phyloP scores from a whole-genome alignment of 2,329 filamentous ascomycete genomes.

The Emericellopsis atlantica region DNA sequence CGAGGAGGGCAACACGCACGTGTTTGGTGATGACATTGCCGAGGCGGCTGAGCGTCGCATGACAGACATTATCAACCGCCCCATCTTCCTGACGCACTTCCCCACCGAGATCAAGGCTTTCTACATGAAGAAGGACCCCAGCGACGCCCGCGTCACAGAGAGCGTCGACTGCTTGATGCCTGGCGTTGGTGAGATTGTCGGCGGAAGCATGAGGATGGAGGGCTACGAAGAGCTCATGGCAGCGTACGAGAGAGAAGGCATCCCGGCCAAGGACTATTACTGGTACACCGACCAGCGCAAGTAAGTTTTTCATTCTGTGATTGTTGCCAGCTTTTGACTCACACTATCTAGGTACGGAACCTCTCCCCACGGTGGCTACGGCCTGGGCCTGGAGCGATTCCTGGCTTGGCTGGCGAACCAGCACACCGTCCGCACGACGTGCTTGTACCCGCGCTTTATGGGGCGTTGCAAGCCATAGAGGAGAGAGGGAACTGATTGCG shows the following conservation, averaged over 20 bases:
- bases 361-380: conserved; percentile 86
- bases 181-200: conserved; percentile 92
- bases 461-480: conserved; percentile 62
- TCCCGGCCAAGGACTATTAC: conserved; percentile 79
- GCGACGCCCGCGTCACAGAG: conserved; percentile 78
- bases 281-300: conserved; percentile 98
- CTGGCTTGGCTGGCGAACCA: conserved; percentile 53
- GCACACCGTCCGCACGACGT: conserved; percentile 52
- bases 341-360: conserved; percentile 61
- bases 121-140: conserved; percentile 87
- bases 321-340: neutral
- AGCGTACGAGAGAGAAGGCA: conserved; percentile 77
- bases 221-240: conserved; percentile 80
- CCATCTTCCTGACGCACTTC: conserved; percentile 96
- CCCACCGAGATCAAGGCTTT: conserved; percentile 96
- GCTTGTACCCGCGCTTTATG: conserved; percentile 72
- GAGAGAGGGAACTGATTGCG: neutral
- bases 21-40: conserved; percentile 94
- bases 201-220: conserved; percentile 92
- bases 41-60: conserved; percentile 93
- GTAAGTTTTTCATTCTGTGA: conserved; percentile 36
- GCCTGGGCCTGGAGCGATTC: conserved; percentile 76
- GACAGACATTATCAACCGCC: conserved; percentile 92
- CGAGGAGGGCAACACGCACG: conserved; percentile 81
- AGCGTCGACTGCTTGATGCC: conserved; percentile 81